Percentiles rank a stretch among this genome's conserved stretches.
phyloP scores from a whole-genome alignment of 805 yeast genomes.

The Sugiyamaella marilandica region DNA sequence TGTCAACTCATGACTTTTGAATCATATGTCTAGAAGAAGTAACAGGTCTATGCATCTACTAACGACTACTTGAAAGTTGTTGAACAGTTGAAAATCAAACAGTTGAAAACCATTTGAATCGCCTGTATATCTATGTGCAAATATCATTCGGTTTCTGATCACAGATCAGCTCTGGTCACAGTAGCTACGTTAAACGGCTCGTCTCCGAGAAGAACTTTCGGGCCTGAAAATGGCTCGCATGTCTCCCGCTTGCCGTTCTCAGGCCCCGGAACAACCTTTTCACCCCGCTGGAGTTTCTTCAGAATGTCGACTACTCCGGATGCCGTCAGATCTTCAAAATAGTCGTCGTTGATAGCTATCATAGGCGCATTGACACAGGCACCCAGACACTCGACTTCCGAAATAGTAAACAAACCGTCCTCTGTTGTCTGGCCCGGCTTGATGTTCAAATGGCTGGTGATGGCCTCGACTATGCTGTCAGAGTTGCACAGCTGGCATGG shows the following conservation, averaged over 20 bases:
- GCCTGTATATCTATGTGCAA: too few species aligned
- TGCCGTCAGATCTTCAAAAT: conserved; percentile 72
- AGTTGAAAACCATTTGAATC: too few species aligned
- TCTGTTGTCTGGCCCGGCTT: conserved; percentile 73
- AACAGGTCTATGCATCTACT: too few species aligned
- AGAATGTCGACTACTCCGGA: conserved; percentile 58
- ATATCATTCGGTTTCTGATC: conserved; percentile 6
- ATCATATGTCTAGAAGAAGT: too few species aligned
- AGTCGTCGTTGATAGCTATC: conserved; percentile 80
- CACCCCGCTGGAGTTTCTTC: conserved; percentile 60
- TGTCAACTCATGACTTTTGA: too few species aligned
- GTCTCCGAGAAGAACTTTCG: conserved; percentile 52
- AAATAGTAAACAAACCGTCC: conserved; percentile 72
- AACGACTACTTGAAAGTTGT: too few species aligned
- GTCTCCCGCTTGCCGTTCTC: conserved; percentile 55
- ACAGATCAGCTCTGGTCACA: conserved; percentile 70
- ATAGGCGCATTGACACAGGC: conserved; percentile 91
- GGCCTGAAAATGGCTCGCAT: conserved; percentile 75
- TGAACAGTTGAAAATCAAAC: too few species aligned
- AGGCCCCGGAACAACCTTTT: conserved; percentile 62
- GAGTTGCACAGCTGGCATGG: conserved; percentile 84
- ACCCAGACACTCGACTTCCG: conserved; percentile 87
- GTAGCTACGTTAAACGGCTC: conserved; percentile 67
- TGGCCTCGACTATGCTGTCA: conserved; percentile 70
- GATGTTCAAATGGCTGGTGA: conserved; percentile 54